A percentile compares a stretch with the other conserved stretches of the same genome.
Evolutionary conservation across 352 stramenopile genomes (phyloP).

Genomic region (Pythium folliculosum): DNA sequence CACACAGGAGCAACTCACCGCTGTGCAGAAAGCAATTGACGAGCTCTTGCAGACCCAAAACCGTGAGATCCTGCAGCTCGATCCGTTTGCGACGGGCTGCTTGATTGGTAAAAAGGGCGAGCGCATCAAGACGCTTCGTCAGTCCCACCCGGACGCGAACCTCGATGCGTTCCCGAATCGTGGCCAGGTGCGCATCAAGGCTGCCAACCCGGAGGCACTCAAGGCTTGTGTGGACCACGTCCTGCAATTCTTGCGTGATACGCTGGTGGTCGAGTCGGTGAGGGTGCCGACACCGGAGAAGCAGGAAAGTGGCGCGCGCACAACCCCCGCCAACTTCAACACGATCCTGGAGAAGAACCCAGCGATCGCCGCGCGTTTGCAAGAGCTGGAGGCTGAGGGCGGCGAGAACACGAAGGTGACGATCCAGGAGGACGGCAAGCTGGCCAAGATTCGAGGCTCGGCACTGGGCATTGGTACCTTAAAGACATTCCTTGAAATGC

Average conservation of each 20-base stretch:
- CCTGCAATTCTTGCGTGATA: slow-evolving; percentile 62
- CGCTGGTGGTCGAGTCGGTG: slow-evolving; percentile 65
- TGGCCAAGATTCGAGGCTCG: slow-evolving; percentile 70
- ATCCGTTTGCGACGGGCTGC: slow-evolving; percentile 68
- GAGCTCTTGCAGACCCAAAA: slow-evolving; percentile 75
- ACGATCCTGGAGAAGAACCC: slow-evolving; percentile 58
- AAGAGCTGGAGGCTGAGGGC: slow-evolving; percentile 75
- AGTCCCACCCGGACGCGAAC: slow-evolving; percentile 58
- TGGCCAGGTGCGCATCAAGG: slow-evolving; percentile 75
- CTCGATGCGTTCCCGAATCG: slow-evolving; percentile 73
- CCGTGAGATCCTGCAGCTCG: slow-evolving; percentile 72
- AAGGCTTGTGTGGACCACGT: slow-evolving; percentile 63
- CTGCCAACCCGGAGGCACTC: slow-evolving; percentile 49
- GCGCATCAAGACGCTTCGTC: slow-evolving; percentile 70
- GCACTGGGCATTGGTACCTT: slow-evolving; percentile 68
- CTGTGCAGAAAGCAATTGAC: slow-evolving; percentile 52
- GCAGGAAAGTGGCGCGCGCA: neutral
- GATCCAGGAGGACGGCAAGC: slow-evolving; percentile 66
- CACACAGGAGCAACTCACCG: slow-evolving; percentile 62
- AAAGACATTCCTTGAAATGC: slow-evolving; percentile 79
- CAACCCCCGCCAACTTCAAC: slow-evolving; percentile 45
- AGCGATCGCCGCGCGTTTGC: slow-evolving; percentile 55
- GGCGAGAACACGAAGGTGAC: slow-evolving; percentile 63
- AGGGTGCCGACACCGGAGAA: slow-evolving; percentile 32
- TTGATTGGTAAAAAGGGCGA: slow-evolving; percentile 85